Conservation (phyloP, 768 basidiomycete genomes). For the Crepidotus variabilis region DNA sequence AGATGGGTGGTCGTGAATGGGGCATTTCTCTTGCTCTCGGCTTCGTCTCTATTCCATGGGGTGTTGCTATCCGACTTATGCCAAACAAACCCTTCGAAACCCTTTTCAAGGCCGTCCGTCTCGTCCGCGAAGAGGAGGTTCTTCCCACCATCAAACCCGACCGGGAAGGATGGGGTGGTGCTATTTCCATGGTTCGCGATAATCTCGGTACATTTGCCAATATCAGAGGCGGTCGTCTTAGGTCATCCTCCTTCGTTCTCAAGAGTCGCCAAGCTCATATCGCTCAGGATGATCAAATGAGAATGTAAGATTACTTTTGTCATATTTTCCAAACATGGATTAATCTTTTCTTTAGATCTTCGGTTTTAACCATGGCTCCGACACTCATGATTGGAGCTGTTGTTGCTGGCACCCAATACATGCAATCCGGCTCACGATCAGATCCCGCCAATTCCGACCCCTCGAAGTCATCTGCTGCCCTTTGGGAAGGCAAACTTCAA, state of each 20-base stretch:
- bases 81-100: constrained; percentile 79
- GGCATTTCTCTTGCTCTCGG: constrained; percentile 89
- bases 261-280: constrained; percentile 69
- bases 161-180: constrained; percentile 68
- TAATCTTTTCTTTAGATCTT: constrained; percentile 19
- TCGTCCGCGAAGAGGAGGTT: constrained; percentile 62
- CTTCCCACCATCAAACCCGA: constrained; percentile 65
- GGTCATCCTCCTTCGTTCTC: constrained; percentile 80
- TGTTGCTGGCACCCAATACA: constrained; percentile 68
- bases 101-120: constrained; percentile 39
- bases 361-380: constrained; percentile 49
- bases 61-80: constrained; percentile 71
- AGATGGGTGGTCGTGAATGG: constrained; percentile 83
- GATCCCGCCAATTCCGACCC: constrained; percentile 78
- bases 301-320: constrained; percentile 29
- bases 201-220: constrained; percentile 81
- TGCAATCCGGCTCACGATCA: constrained; percentile 53
- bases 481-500: constrained; percentile 84
- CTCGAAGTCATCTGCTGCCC: constrained; percentile 74
- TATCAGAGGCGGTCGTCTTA: constrained; percentile 84
- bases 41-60: constrained; percentile 82
- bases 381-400: constrained; percentile 42
- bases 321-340: constrained; percentile 4
- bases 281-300: constrained; percentile 46
- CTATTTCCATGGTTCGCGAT: constrained; percentile 79